Conservation (phyloP, 1,284 basidiomycete genomes). For the Boletus nobilissimus region DNA sequence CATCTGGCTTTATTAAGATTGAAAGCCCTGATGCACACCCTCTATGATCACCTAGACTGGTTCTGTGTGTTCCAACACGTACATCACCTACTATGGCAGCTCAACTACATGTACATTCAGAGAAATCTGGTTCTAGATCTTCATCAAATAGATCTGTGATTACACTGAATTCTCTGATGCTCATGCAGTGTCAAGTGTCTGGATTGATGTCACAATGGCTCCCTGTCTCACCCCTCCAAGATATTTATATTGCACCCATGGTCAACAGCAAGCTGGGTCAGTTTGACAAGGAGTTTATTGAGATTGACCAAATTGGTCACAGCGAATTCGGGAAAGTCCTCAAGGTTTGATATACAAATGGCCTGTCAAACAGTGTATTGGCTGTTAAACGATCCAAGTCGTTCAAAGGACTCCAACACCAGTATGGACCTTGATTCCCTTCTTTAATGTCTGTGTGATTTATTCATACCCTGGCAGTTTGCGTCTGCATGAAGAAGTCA, state of each 20-base stretch:
- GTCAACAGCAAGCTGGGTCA: constrained; percentile 57
- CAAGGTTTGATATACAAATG: constrained; percentile 83
- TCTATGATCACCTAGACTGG: constrained; percentile 56
- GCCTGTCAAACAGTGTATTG: constrained; percentile 64
- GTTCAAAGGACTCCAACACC: constrained; percentile 91
- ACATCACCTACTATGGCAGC: constrained; percentile 52
- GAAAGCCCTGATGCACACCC: constrained; percentile 25
- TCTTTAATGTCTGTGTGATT: constrained; percentile 26
- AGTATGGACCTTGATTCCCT: constrained; percentile 58
- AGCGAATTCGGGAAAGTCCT: constrained; percentile 96
- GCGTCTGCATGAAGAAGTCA: constrained; percentile 94
- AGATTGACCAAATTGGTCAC: constrained; percentile 85
- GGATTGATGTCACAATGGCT: constrained; percentile 34
- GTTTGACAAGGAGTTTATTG: constrained; percentile 83
- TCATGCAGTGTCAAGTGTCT: constrained; percentile 39
- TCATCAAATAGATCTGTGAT: constrained; percentile 61
- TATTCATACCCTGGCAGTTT: constrained; percentile 59
- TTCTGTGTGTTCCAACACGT: too few species aligned
- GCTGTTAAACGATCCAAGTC: constrained; percentile 97
- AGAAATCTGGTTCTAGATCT: constrained; percentile 63
- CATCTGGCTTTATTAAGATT: constrained; percentile 43
- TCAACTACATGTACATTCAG: constrained; percentile 53
- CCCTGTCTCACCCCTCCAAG: constrained; percentile 30
- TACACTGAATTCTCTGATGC: constrained; percentile 52
- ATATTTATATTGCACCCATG: constrained; percentile 24